Percentiles rank a stretch among this genome's conserved stretches.
phyloP scores from a whole-genome alignment of 1,284 basidiomycete genomes.

The Leccinum angustisporum region DNA sequence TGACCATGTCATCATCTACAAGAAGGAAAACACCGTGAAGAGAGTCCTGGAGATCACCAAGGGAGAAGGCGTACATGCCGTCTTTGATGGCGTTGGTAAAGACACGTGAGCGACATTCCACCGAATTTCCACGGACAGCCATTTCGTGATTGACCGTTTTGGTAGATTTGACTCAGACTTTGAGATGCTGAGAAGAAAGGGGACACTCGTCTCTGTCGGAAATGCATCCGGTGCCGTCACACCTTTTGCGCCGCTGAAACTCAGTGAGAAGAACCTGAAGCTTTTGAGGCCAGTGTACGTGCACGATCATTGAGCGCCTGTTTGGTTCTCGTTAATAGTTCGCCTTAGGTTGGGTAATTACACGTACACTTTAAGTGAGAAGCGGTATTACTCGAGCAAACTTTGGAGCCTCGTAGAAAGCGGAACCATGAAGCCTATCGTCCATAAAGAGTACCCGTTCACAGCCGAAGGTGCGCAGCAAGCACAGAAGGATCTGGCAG shows the following conservation, averaged over 20 bases:
- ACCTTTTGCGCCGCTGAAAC: constrained; percentile 73
- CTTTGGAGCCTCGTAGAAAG: constrained; percentile 65
- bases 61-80: constrained; percentile 81
- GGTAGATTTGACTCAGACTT: constrained; percentile 81
- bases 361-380: constrained; percentile 26
- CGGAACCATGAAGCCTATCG: constrained; percentile 67
- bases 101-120: constrained; percentile 61
- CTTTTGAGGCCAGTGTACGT: constrained; percentile 72
- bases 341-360: constrained; percentile 61
- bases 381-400: constrained; percentile 50
- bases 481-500: constrained; percentile 78
- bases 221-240: constrained; percentile 85
- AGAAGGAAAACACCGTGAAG: constrained; percentile 66
- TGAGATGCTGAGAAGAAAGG: constrained; percentile 76
- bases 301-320: constrained; percentile 10
- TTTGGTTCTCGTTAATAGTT: background rate
- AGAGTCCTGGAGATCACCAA: constrained; percentile 79
- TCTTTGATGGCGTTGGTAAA: constrained; percentile 94
- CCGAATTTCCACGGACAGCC: background rate
- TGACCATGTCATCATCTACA: constrained; percentile 84
- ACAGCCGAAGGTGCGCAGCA: constrained; percentile 76
- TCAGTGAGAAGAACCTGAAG: constrained; percentile 83
- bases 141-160: background rate
- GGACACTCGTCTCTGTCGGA: constrained; percentile 85
- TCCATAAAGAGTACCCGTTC: constrained; percentile 83